phyloP scores from a whole-genome alignment of 306 rosid genomes.

The Medicago truncatula region MtrunA17r5.0-ANR NC_053044.1:53336501-53337000 shows the following conservation, averaged over 20 bases:
- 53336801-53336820: constrained; percentile 68
- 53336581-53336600: background rate
- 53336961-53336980: constrained; percentile 70
- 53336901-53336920: background rate
- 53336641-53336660: constrained; percentile 78
- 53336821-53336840: constrained; percentile 79
- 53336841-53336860: constrained; percentile 49
- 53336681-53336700: constrained; percentile 68
- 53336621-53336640: constrained; percentile 32
- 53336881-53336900: constrained; percentile 29
- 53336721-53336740: constrained; percentile 64
- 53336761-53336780: constrained; percentile 77
- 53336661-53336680: constrained; percentile 70
- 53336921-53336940: constrained; percentile 66
- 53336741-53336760: constrained; percentile 63
- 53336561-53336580: background rate
- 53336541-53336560: constrained; percentile 46
- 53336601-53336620: background rate
- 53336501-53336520: constrained; percentile 54
- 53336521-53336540: constrained; percentile 65
- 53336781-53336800: constrained; percentile 53
- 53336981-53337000: constrained; percentile 71
- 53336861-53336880: background rate
- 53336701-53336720: constrained; percentile 78
- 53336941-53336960: constrained; percentile 66